Evolutionary conservation across 768 basidiomycete species (phyloP).

Genomic region (Auriscalpium microsporum): DNA sequence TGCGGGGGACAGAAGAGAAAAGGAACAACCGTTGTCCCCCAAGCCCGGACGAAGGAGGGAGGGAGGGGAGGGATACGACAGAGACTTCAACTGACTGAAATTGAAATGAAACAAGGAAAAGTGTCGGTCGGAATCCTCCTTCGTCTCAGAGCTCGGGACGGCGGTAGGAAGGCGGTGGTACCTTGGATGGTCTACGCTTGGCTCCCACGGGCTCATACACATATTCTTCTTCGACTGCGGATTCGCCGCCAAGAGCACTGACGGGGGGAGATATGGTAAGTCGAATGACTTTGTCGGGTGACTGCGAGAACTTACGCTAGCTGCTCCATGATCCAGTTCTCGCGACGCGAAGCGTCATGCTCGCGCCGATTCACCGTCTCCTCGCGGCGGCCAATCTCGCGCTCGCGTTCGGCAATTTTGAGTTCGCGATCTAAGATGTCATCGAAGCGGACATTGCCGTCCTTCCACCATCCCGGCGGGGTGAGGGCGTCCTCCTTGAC

Average conservation of each 20-base stretch:
- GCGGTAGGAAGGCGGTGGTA: constrained; percentile 78
- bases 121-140: constrained; percentile 49
- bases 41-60: constrained; percentile 85
- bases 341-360: constrained; percentile 79
- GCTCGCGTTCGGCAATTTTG: constrained; percentile 76
- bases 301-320: constrained; percentile 52
- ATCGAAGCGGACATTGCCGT: constrained; percentile 62
- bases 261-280: not conserved
- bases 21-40: constrained; percentile 72
- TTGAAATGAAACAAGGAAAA: constrained; percentile 29
- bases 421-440: constrained; percentile 80
- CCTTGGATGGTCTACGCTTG: constrained; percentile 76
- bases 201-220: constrained; percentile 58
- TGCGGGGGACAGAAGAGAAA: constrained; percentile 58
- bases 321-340: constrained; percentile 90
- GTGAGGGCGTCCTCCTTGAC: constrained; percentile 74
- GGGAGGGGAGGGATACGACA: constrained; percentile 52
- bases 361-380: constrained; percentile 80
- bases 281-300: not conserved
- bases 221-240: constrained; percentile 71
- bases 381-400: constrained; percentile 81
- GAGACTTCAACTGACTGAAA: constrained; percentile 54
- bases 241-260: constrained; percentile 65
- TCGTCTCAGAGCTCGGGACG: constrained; percentile 94
- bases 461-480: constrained; percentile 72